Evolutionary conservation across 768 basidiomycete genomes (phyloP), one percentile per base, ranked within the genome.

Genomic region (Leccinum incarnatum): DNA sequence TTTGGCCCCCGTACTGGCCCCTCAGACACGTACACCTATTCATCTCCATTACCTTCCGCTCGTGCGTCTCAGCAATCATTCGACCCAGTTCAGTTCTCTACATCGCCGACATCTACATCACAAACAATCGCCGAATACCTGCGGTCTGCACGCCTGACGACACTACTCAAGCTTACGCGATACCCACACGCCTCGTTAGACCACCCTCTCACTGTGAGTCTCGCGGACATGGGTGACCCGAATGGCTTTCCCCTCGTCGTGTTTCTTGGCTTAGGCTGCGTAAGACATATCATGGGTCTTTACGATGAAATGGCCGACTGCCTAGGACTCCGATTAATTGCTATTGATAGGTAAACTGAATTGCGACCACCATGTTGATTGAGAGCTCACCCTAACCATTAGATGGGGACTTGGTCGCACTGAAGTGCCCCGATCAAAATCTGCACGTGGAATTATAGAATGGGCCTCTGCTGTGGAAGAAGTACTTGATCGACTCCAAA

Each of bases 231-330:
- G 60, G 96, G 97, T 2, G 83, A 82, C 61, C 81, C 88, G 4
- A 83, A 81, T n/a, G 96, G 96, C 1, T 83, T 85, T 66, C 96
- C 96, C 0, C 83, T 98, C 9, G 76, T 99, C 23, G 83, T 98
- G 23, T 99, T 96, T 72, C 83, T 99, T 60, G 96, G 96, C 2
- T 71, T 98, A 50, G 96, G 95, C 15, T 93, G 93, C 68, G 96
- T 98, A 4, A 83, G 96, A 42, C 95, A 98, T 72, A 82, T 98
- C 58, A 90, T 97, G 81, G 95, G 92, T 14, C 75, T 98, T 51
- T 98, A 95, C 70, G 96, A 98, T 71, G 96, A 99, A 69, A 89
- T 98, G 85, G 96, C 96, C 4, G 85, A 88, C 59, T 89, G 88
- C 57, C 75, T 96, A 58, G 88, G 88, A 5, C 79, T 99, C 36